Conservation (phyloP, 2,329 filamentous ascomycete species). For the Apiospora pterosperma region DNA sequence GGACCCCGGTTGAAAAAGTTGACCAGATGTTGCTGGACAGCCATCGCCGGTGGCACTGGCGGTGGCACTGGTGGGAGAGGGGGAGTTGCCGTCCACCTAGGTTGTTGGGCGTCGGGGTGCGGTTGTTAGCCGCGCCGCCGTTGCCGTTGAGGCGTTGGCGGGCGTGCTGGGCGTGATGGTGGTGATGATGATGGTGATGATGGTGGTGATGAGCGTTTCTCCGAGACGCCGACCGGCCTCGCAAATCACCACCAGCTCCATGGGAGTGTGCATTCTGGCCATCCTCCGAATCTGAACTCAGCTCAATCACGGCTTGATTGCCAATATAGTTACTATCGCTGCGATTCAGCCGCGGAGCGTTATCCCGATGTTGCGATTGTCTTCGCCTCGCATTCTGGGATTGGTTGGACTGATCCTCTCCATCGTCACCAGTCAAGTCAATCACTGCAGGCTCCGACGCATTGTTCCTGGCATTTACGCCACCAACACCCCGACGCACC, state of each 20-base stretch:
- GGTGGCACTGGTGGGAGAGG: neutral
- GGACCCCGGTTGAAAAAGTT: neutral
- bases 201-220: neutral
- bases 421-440: conserved; percentile 11
- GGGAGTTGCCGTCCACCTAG: neutral
- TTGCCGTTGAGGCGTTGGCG: neutral
- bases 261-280: conserved; percentile 7
- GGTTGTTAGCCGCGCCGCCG: neutral
- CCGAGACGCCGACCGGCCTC: neutral
- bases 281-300: conserved; percentile 27
- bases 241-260: neutral
- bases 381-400: conserved; percentile 10
- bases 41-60: neutral
- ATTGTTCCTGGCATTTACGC: neutral
- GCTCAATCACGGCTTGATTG: conserved; percentile 17
- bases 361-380: conserved; percentile 8
- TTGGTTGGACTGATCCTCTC: conserved; percentile 4
- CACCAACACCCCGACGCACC: neutral
- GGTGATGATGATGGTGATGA: conserved; percentile 3
- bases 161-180: neutral
- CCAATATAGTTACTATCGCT: conserved; percentile 26
- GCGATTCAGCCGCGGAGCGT: conserved; percentile 22
- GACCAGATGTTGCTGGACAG: neutral
- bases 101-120: neutral
- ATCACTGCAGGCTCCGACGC: conserved; percentile 4